These are phyloP conservation scores for Arthrobotrys sinensis DNA, from an alignment of 2,329 filamentous ascomycete genomes.

Conservation along the genomic window DNA sequence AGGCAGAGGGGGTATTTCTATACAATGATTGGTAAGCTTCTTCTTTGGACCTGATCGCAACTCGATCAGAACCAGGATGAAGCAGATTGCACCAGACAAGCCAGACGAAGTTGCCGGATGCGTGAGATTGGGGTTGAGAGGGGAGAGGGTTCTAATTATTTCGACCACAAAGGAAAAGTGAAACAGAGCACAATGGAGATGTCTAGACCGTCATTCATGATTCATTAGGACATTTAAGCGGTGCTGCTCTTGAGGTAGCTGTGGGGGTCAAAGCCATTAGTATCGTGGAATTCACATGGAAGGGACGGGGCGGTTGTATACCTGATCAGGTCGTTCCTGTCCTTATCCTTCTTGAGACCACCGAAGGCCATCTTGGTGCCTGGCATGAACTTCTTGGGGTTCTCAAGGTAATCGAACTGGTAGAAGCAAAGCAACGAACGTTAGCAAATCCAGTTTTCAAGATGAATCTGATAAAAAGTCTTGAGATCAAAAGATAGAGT, in stretches of 20 bases:
- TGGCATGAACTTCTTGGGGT: conserved; percentile 99
- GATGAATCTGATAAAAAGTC: conserved; percentile 5
- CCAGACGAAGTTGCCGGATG: background rate
- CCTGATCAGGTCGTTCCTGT: conserved; percentile 98
- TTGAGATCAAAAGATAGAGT: background rate
- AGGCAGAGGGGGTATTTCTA: conserved; percentile 11
- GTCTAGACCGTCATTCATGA: conserved; percentile 29
- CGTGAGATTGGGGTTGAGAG: conserved; percentile 26
- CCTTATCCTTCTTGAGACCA: conserved; percentile 99
- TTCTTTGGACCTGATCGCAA: background rate
- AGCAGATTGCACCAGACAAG: background rate
- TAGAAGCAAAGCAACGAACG: background rate
- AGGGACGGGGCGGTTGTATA: conserved; percentile 71
- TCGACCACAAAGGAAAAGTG: conserved; percentile 33
- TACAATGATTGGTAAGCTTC: conserved; percentile 13
- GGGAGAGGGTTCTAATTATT: conserved; percentile 46
- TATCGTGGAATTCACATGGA: background rate
- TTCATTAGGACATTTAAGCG: conserved; percentile 39
- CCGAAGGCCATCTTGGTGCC: conserved; percentile 99
- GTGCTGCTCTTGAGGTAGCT: conserved; percentile 50
- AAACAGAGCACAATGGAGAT: conserved; percentile 10
- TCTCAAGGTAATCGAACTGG: conserved; percentile 98
- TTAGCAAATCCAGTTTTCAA: conserved; percentile 43
- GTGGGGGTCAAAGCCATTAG: conserved; percentile 13
- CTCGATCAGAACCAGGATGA: background rate